A percentile compares a stretch with the other conserved stretches of the same genome.
Evolutionary conservation across 2,329 filamentous ascomycete genomes (phyloP).

Genomic region (Cylindrodendrum hubeiense): DNA sequence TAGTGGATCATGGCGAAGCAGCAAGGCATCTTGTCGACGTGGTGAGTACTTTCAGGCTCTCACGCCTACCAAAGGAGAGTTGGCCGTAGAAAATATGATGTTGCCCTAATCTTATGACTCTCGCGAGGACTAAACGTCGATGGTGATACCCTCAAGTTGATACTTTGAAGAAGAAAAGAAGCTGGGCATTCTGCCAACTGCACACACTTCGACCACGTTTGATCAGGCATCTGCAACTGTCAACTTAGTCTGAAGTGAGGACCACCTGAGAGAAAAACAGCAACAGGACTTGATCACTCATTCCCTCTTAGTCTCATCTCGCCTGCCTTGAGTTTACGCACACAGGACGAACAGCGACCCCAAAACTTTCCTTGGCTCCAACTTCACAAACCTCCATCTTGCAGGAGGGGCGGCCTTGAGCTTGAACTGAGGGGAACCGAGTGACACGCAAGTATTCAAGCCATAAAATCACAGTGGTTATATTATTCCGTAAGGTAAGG

Average conservation of each 20-base stretch:
- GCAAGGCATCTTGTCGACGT: slow-evolving; percentile 49
- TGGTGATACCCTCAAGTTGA: not conserved
- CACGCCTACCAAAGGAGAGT: not conserved
- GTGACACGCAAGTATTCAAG: no score
- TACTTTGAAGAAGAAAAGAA: not conserved
- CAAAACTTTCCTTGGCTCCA: not conserved
- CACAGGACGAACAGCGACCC: no score
- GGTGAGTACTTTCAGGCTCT: not conserved
- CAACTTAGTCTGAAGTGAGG: slow-evolving; percentile 7
- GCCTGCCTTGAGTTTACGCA: slow-evolving; percentile 4
- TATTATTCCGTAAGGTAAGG: not conserved
- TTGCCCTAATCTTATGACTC: not conserved
- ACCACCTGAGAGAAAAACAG: slow-evolving; percentile 24
- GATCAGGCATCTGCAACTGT: slow-evolving; percentile 1
- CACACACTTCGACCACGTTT: not conserved
- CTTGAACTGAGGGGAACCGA: not conserved
- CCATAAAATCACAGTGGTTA: no score
- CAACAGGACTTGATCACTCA: slow-evolving; percentile 20
- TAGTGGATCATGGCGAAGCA: slow-evolving; percentile 44
- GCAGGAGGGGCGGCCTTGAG: no score
- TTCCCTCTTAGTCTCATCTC: slow-evolving; percentile 4
- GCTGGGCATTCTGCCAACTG: not conserved
- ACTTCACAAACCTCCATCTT: not conserved
- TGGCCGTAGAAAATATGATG: not conserved
- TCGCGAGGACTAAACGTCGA: not conserved